Evolutionary conservation across 148 eudicot genomes (phyloP).

Genomic region (Oxyria digyna): DNA sequence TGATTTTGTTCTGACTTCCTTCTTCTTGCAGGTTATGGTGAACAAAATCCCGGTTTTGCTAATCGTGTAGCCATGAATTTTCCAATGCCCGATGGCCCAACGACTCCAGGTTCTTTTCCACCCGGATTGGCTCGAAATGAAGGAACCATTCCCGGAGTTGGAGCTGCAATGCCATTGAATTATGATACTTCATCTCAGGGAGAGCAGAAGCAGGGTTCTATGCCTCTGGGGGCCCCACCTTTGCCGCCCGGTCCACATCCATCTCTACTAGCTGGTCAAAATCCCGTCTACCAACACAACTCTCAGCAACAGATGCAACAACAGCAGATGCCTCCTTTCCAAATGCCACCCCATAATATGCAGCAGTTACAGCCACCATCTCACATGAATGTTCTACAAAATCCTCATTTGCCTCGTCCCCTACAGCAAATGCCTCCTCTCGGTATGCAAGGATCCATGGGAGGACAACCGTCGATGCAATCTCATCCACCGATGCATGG

Average conservation of each 20-base stretch:
- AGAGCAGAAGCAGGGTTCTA: constrained; percentile 48
- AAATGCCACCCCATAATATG: constrained; percentile 63
- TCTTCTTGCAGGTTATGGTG: constrained; percentile 59
- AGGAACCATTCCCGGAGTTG: constrained; percentile 96
- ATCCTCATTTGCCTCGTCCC: constrained; percentile 68
- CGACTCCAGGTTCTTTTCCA: constrained; percentile 78
- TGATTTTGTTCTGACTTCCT: neutral
- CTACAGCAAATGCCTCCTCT: constrained; percentile 62
- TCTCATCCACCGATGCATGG: constrained; percentile 34
- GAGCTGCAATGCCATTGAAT: constrained; percentile 84
- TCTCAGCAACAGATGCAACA: constrained; percentile 66
- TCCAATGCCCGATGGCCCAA: constrained; percentile 45
- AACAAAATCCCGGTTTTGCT: constrained; percentile 48
- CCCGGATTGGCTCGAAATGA: constrained; percentile 78
- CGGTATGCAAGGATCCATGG: constrained; percentile 42
- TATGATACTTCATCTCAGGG: constrained; percentile 63
- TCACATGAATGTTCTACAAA: constrained; percentile 49
- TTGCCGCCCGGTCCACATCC: constrained; percentile 99
- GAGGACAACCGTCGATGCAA: constrained; percentile 4
- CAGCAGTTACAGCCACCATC: constrained; percentile 68
- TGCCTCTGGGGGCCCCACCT: constrained; percentile 79
- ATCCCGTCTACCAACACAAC: constrained; percentile 72
- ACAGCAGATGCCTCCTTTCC: constrained; percentile 55
- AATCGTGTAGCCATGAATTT: constrained; percentile 59
- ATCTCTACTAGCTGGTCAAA: constrained; percentile 58